Conservation (phyloP, 2,329 filamentous ascomycete genomes). For the Colletotrichum cuscutae region DNA sequence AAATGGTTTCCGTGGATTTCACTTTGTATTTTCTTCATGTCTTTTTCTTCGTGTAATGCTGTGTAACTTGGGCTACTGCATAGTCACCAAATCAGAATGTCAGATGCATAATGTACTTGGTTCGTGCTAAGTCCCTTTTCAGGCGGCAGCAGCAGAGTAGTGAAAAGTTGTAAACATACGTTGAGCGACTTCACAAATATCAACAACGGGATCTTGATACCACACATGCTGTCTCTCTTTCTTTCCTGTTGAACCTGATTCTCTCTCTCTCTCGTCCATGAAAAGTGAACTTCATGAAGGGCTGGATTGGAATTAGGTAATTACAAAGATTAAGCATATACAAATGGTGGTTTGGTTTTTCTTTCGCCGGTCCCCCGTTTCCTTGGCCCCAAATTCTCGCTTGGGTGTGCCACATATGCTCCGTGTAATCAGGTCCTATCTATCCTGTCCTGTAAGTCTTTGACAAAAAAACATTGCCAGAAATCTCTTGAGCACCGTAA, state of each 20-base stretch:
- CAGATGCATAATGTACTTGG: too few species aligned
- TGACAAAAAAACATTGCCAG: neutral
- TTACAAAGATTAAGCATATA: constrained; percentile 32
- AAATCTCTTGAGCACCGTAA: neutral
- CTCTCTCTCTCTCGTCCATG: constrained; percentile 5
- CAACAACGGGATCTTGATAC: neutral
- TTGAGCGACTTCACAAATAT: too few species aligned
- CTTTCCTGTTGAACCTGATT: neutral
- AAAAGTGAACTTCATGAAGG: neutral
- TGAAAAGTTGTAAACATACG: too few species aligned
- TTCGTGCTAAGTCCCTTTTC: too few species aligned
- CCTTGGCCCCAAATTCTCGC: neutral
- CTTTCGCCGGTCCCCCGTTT: neutral
- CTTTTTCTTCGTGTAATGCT: too few species aligned
- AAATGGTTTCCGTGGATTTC: too few species aligned
- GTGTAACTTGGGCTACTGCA: too few species aligned
- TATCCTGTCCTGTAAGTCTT: neutral
- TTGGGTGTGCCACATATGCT: neutral
- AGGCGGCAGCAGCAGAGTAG: too few species aligned
- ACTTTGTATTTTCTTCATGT: too few species aligned
- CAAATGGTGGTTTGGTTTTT: neutral
- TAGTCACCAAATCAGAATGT: too few species aligned
- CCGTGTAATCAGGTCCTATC: neutral
- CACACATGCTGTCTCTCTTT: neutral
- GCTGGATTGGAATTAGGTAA: constrained; percentile 26